A percentile compares a stretch with the other conserved stretches of the same genome.
Evolutionary conservation across 345 rosid species (phyloP).

Genomic region (Eucalyptus sp.): DNA sequence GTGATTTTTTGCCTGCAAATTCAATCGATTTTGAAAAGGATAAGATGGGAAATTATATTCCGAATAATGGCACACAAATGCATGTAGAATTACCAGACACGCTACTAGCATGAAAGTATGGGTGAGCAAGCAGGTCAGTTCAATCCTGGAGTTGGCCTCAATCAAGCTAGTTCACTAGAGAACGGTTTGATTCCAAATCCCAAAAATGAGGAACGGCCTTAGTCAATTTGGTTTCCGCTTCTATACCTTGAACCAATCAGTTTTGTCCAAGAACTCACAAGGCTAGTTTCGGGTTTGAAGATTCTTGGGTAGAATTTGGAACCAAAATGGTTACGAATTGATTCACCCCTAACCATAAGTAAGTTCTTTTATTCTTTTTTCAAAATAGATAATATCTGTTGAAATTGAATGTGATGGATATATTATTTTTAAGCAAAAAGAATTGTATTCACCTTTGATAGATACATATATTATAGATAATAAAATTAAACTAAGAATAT

Average conservation of each 20-base stretch:
- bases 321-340: background rate
- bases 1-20: too few relatives aligned
- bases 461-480: background rate
- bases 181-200: background rate
- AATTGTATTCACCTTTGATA: background rate
- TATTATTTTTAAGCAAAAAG: background rate
- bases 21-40: too few relatives aligned
- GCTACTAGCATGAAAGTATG: too few relatives aligned
- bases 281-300: background rate
- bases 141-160: too few relatives aligned
- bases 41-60: too few relatives aligned
- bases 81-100: too few relatives aligned
- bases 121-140: too few relatives aligned
- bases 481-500: background rate
- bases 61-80: too few relatives aligned
- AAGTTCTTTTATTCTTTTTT: background rate
- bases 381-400: background rate
- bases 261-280: background rate
- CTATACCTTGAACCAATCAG: background rate
- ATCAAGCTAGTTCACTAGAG: background rate
- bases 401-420: background rate
- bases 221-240: background rate
- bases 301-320: background rate
- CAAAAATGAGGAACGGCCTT: fast-evolving
- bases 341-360: background rate